Evolutionary conservation across 2,329 filamentous ascomycete species (phyloP).

Genomic region (Botrytis galanthina): DNA sequence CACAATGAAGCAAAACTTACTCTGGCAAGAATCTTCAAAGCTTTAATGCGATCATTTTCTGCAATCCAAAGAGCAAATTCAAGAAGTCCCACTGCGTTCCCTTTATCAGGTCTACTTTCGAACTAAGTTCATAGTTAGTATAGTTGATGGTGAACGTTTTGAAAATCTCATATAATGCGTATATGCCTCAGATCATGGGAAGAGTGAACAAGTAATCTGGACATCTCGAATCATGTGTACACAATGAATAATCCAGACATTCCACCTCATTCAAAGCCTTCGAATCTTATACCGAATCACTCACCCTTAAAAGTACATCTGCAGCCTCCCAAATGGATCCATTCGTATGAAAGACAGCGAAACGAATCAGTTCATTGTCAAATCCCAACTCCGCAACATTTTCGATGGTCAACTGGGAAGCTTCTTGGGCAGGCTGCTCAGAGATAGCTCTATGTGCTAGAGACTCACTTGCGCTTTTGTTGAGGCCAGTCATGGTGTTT

Average conservation of each 20-base stretch:
- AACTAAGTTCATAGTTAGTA: neutral
- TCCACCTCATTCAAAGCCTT: neutral
- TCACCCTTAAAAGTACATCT: neutral
- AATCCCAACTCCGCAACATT: neutral
- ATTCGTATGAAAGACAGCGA: neutral
- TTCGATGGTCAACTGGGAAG: neutral
- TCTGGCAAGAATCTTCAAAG: neutral
- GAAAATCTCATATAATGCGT: neutral
- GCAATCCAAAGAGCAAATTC: constrained; percentile 4
- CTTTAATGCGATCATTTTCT: neutral
- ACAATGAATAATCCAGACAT: neutral
- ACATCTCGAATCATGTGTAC: neutral
- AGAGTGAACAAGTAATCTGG: neutral
- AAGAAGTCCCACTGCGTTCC: neutral
- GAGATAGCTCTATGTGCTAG: neutral
- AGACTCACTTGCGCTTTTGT: neutral
- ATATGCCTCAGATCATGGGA: neutral
- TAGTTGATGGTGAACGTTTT: neutral
- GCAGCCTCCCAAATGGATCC: neutral
- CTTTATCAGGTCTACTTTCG: neutral
- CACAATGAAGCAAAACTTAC: neutral
- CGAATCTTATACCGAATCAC: too few relatives aligned
- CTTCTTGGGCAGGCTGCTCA: neutral
- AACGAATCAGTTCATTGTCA: neutral
- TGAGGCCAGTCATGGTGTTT: neutral